Base-by-base conservation (phyloP, 2,329 filamentous ascomycete genomes). In the Pseudopyricularia cyperi region DNA sequence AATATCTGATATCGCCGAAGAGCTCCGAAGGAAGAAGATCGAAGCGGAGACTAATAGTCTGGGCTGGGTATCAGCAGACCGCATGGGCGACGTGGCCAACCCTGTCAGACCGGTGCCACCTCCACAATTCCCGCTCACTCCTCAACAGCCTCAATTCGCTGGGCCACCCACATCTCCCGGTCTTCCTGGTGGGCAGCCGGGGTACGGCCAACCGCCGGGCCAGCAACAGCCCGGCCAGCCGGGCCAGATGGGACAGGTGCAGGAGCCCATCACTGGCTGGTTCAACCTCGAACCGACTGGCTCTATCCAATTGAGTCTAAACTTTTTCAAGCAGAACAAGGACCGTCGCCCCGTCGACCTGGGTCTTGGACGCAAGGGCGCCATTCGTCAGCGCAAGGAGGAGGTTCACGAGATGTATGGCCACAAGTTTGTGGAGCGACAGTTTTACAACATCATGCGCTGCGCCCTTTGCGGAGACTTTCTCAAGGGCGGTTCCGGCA, bases 401-500 rank as follows among this genome's bases (percentile, higher is more conserved):
- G 90, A 97, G 63, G 85, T 98, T 4, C 88, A 96, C 71, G 93
- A 98, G 71, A 95, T 96, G 75, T 96, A 95, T 65, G 93, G 93
- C 48, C 93, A 98, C 82, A 98, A 97, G 71, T 98, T 98, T 64
- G 85, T 97, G 52, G 87, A 93, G 63, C 90, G 96, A 66, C 93
- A 96, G 67, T 98, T 98, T 69, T 98, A 97, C 82, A 98, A 97
- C 76, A 96, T 98, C 64, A 98, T 98, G 93, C 91, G 93, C 56
- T 98, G 93, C 69, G 93, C 93, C 14, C 82, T 97, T 34, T 98
- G 93, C 66, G 93, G 90, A 55, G 93, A 98, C 59, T 97, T 98
- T 64, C 84, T 98, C 70, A 98, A 97, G 66, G 97, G 97, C 66
- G 94, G 91, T 48, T 88, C 93, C 22, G 93, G 93, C 56, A 98